A percentile compares a stretch with the other conserved stretches of the same genome.
These are phyloP conservation scores for Ceriops tagal DNA, from an alignment of 345 rosid genomes.

Conservation along the genomic window DNA sequence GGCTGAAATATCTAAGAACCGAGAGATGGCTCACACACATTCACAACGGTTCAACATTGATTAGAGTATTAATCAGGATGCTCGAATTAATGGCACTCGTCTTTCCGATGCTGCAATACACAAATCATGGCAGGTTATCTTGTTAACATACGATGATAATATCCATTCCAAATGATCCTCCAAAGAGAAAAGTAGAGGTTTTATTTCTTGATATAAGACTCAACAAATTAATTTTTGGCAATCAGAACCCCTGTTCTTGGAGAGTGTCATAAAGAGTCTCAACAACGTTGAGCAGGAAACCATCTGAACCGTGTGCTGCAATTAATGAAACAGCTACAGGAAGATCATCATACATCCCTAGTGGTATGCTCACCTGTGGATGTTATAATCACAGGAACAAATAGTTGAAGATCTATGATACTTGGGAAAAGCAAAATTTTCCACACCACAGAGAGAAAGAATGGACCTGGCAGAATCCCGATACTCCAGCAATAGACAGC, in stretches of 20 bases:
- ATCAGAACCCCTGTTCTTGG: constrained; percentile 21
- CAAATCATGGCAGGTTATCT: too few relatives aligned
- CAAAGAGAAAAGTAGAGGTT: too few relatives aligned
- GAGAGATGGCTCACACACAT: too few relatives aligned
- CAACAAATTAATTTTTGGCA: too few relatives aligned
- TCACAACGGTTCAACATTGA: too few relatives aligned
- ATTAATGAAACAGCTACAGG: constrained; percentile 66
- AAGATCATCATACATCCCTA: constrained; percentile 50
- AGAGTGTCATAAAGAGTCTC: constrained; percentile 45
- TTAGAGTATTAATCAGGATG: too few relatives aligned
- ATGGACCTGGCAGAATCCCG: constrained; percentile 85
- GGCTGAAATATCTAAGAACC: too few relatives aligned
- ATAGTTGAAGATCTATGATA: background rate
- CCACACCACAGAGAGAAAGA: constrained; percentile 1
- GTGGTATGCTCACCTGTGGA: constrained; percentile 65
- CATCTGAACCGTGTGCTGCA: constrained; percentile 72
- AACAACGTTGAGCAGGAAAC: constrained; percentile 61
- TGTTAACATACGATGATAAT: too few relatives aligned
- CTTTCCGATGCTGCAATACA: too few relatives aligned
- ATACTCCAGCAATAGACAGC: constrained; percentile 68
- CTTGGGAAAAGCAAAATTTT: background rate
- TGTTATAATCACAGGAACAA: background rate
- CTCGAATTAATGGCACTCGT: too few relatives aligned
- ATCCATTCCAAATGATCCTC: too few relatives aligned
- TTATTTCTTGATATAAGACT: too few relatives aligned